Conservation (phyloP, 1,139 yeast genomes). For the Debaryomyces robertsiae region DNA sequence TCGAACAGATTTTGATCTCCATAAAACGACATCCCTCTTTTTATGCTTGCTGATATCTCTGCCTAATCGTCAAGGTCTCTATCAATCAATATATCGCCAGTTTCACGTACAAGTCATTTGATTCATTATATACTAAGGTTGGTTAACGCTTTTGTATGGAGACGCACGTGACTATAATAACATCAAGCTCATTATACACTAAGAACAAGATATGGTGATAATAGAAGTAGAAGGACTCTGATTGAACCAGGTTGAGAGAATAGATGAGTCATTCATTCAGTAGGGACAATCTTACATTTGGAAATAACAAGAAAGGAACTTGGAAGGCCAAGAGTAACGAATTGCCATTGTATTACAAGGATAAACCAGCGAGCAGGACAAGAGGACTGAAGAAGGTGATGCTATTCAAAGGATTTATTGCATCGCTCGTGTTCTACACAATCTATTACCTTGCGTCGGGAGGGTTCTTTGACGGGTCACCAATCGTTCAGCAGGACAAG, state of each 20-base stretch:
- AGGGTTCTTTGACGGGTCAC: constrained; percentile 2
- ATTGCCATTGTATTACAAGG: constrained; percentile 36
- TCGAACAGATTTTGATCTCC: not conserved
- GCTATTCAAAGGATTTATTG: constrained; percentile 47
- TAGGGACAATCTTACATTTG: constrained; percentile 6
- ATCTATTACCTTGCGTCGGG: constrained; percentile 28
- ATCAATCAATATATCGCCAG: too few relatives aligned
- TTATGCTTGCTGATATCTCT: too few relatives aligned
- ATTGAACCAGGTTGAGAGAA: not conserved
- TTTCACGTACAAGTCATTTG: too few relatives aligned
- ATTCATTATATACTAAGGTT: too few relatives aligned
- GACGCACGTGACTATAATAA: too few relatives aligned
- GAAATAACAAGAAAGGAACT: constrained; percentile 6
- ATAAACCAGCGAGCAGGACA: constrained; percentile 25
- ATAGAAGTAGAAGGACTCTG: not conserved
- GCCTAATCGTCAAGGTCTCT: too few relatives aligned
- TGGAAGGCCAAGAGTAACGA: constrained; percentile 17
- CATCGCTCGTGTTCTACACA: constrained; percentile 41
- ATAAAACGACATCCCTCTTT: not conserved
- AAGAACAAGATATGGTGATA: not conserved
- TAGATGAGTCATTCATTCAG: constrained; percentile 9
- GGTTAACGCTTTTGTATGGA: too few relatives aligned
- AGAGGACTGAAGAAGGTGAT: constrained; percentile 27
- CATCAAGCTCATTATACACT: not conserved
- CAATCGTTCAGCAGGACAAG: not conserved